Percentiles rank a stretch among this genome's conserved stretches.
Evolutionary conservation across 2,329 filamentous ascomycete species (phyloP).

Genomic region (Thielaviopsis cerberus): DNA sequence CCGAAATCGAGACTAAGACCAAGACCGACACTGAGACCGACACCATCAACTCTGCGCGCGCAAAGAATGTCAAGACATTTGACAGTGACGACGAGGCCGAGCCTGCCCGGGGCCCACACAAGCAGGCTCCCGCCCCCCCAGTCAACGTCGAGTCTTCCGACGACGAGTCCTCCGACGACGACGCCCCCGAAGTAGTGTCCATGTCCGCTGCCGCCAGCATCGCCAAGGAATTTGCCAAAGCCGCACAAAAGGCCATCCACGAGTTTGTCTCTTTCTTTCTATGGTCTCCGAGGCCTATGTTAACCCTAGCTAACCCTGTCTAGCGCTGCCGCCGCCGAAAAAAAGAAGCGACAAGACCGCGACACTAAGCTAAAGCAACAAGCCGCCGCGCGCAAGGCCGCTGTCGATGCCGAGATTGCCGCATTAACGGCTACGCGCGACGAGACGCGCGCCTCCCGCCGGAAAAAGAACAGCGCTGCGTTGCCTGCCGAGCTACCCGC

Average conservation of each 20-base stretch:
- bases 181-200: slow-evolving; percentile 40
- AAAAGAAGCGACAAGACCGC: slow-evolving; percentile 36
- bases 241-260: slow-evolving; percentile 30
- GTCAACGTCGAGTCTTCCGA: slow-evolving; percentile 14
- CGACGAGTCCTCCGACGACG: slow-evolving; percentile 32
- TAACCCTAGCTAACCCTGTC: not conserved
- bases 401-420: slow-evolving; percentile 11
- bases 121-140: no score
- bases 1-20: not conserved
- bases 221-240: slow-evolving; percentile 27
- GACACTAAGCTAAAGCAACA: slow-evolving; percentile 37
- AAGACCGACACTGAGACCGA: not conserved
- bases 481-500: slow-evolving; percentile 31
- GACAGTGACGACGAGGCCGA: slow-evolving; percentile 10
- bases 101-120: not conserved
- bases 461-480: slow-evolving; percentile 2
- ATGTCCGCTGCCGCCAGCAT: slow-evolving; percentile 29
- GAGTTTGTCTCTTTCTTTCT: slow-evolving; percentile 24
- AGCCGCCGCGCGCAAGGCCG: slow-evolving; percentile 29
- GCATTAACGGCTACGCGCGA: slow-evolving; percentile 9
- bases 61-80: slow-evolving; percentile 5
- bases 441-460: not conserved
- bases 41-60: not conserved
- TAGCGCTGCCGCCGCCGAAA: slow-evolving; percentile 32
- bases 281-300: not conserved